phyloP scores from a whole-genome alignment of 257 asterid species.

The Datura wrightii region DNA sequence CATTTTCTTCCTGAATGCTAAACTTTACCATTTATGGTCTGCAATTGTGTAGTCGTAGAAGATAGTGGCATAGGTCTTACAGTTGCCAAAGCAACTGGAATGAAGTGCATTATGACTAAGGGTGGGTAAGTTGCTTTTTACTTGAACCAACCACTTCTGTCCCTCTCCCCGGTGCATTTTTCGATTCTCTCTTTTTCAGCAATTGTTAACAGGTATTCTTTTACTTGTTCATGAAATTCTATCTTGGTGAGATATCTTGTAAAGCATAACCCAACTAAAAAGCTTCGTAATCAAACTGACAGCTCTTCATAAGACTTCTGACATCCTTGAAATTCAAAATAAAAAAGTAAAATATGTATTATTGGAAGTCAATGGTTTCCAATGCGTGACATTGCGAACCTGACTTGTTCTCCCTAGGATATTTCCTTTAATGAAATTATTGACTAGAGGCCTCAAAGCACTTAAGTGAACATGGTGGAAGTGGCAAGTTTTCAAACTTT shows the following conservation, averaged over 20 bases:
- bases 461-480: constrained; percentile 18
- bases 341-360: neutral
- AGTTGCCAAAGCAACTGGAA: constrained; percentile 97
- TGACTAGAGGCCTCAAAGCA: neutral
- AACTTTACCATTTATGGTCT: constrained; percentile 2
- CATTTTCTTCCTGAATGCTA: constrained; percentile 25
- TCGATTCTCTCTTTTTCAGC: neutral
- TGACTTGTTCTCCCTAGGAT: neutral
- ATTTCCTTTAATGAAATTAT: neutral
- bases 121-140: constrained; percentile 71
- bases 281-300: neutral
- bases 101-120: constrained; percentile 90
- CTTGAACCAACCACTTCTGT: neutral
- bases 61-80: constrained; percentile 97
- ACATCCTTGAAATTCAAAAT: neutral
- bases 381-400: neutral
- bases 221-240: neutral
- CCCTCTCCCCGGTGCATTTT: constrained; percentile 5
- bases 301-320: neutral
- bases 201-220: neutral
- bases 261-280: neutral
- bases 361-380: too few species aligned
- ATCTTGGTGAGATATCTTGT: neutral
- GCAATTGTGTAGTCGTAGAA: constrained; percentile 92
- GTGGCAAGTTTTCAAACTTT: constrained; percentile 1